Percentiles rank a stretch among this genome's conserved stretches.
Evolutionary conservation across 257 asterid species (phyloP).

Genomic region (Solanum corneliomulleri): DNA sequence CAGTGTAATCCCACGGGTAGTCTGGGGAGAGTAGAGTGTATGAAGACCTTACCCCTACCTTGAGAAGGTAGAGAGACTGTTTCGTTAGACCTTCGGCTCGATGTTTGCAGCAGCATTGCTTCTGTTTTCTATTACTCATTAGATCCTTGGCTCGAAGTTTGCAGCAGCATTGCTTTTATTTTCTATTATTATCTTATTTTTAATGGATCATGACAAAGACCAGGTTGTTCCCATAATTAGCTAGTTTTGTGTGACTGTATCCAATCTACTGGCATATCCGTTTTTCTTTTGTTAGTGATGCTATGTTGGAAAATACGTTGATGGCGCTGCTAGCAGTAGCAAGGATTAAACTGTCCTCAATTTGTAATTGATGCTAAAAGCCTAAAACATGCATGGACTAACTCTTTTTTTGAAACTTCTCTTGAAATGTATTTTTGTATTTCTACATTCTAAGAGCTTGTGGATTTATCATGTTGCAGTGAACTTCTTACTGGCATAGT

Average conservation of each 20-base stretch:
- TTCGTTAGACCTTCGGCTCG: neutral
- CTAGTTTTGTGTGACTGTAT: neutral
- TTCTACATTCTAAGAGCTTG: neutral
- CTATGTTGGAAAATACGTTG: neutral
- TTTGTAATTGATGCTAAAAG: neutral
- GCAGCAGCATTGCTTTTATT: neutral
- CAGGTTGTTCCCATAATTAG: neutral
- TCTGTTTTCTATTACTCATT: neutral
- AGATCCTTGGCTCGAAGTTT: neutral
- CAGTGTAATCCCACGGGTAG: neutral
- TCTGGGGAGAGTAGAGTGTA: neutral
- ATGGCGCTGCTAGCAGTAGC: neutral
- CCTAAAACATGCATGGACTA: neutral
- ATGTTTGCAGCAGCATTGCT: neutral
- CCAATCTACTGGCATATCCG: neutral
- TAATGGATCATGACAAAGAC: neutral
- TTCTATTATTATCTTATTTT: neutral
- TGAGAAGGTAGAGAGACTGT: neutral
- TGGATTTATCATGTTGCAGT: constrained; percentile 31
- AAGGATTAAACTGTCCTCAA: neutral
- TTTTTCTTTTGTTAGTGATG: neutral
- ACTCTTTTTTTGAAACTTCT: neutral
- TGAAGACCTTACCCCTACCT: neutral
- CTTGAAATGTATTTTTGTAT: neutral
- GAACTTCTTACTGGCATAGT: constrained; percentile 92